Percentiles rank a stretch among this genome's conserved stretches.
phyloP scores from a whole-genome alignment of 108 stramenopile species.

The Fragilaria radians region DNA sequence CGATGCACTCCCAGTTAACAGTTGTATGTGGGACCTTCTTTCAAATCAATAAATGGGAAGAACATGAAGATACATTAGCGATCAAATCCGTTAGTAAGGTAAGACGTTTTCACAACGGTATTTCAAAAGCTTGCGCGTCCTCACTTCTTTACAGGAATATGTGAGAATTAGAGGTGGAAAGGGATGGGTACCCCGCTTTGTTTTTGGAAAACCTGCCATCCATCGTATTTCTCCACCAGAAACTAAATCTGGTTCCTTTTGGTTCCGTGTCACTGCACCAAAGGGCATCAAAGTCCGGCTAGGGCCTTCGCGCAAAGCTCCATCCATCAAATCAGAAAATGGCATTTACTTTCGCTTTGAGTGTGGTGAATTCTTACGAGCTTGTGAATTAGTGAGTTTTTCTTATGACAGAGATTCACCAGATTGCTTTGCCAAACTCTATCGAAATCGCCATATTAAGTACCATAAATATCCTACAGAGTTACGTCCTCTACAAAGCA shows the following conservation, averaged over 20 bases:
- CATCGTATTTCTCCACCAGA: conserved; percentile 35
- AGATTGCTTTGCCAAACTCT: conserved; percentile 82
- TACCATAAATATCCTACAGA: conserved; percentile 17
- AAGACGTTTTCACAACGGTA: no score
- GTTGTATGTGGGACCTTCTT: conserved; percentile 73
- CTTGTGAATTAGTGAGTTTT: conserved; percentile 72
- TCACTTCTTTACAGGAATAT: conserved; percentile 26
- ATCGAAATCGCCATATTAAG: conserved; percentile 55
- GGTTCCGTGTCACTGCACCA: conserved; percentile 63
- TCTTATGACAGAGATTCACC: conserved; percentile 22
- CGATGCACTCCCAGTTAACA: conserved; percentile 5
- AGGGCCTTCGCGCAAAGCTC: conserved; percentile 65
- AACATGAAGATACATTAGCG: conserved; percentile 4
- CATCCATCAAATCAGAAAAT: conserved; percentile 58
- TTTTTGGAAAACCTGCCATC: conserved; percentile 25
- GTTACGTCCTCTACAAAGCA: conserved; percentile 38
- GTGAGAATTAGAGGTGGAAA: conserved; percentile 63
- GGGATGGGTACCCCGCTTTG: conserved; percentile 72
- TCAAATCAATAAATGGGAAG: conserved; percentile 50
- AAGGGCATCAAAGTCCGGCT: conserved; percentile 66
- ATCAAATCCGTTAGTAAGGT: no score
- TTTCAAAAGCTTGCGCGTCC: no score
- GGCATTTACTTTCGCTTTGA: conserved; percentile 78
- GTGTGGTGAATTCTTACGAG: conserved; percentile 82
- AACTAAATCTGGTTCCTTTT: conserved; percentile 71